Evolutionary conservation across 2,329 filamentous ascomycete genomes (phyloP).

Genomic region (Corynespora cassiicola): DNA sequence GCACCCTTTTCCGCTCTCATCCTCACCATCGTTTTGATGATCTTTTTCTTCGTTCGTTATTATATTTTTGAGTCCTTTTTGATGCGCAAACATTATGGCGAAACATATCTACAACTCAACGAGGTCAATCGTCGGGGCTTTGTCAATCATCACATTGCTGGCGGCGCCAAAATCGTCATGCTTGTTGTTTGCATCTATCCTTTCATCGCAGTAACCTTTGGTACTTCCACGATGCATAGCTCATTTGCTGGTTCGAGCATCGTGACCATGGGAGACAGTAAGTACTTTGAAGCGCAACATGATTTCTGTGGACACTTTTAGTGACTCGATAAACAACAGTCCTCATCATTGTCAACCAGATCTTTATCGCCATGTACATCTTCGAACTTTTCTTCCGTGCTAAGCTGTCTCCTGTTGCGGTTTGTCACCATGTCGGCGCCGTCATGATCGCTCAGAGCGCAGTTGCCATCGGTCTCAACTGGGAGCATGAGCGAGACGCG

Average conservation of each 20-base stretch:
- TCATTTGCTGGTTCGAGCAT: constrained; percentile 32
- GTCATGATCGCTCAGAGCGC: constrained; percentile 52
- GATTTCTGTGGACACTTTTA: no score
- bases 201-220: constrained; percentile 48
- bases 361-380: constrained; percentile 55
- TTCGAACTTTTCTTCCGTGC: constrained; percentile 54
- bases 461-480: no score
- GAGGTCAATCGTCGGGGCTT: constrained; percentile 49
- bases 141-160: constrained; percentile 56
- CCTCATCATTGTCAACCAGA: constrained; percentile 47
- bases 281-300: no score
- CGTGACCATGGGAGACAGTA: constrained; percentile 49
- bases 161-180: constrained; percentile 49
- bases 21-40: constrained; percentile 20
- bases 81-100: constrained; percentile 42
- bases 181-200: constrained; percentile 50
- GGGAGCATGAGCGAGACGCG: constrained; percentile 1
- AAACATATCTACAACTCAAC: constrained; percentile 43
- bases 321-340: constrained; percentile 15
- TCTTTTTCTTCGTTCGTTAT: constrained; percentile 24
- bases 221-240: constrained; percentile 37
- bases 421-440: constrained; percentile 50
- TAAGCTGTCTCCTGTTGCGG: constrained; percentile 50
- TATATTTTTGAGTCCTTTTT: constrained; percentile 51
- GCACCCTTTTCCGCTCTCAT: constrained; percentile 28